Evolutionary conservation across 108 stramenopile species (phyloP).

Genomic region (Hondaea fermentalgiana): DNA sequence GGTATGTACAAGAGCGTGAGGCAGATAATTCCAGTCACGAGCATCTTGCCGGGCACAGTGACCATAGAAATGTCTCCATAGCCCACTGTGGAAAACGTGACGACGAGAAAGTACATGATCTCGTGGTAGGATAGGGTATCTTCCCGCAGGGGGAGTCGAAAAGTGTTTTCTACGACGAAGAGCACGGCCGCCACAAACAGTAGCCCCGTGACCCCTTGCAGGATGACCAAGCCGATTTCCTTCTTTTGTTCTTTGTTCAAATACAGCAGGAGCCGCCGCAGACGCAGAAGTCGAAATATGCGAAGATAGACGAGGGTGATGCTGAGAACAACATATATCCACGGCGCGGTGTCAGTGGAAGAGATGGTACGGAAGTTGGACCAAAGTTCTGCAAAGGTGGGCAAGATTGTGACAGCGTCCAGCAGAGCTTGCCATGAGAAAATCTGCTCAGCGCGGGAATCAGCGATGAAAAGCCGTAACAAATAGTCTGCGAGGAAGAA

Average conservation of each 20-base stretch:
- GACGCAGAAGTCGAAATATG: neutral
- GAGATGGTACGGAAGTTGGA: neutral
- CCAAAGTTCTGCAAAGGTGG: neutral
- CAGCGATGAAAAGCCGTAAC: neutral
- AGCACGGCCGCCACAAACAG: neutral
- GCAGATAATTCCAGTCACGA: neutral
- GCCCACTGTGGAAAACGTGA: constrained; percentile 13
- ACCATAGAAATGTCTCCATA: neutral
- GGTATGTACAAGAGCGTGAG: neutral
- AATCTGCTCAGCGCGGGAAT: neutral
- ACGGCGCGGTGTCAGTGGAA: neutral
- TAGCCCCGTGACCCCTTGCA: neutral
- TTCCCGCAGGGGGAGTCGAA: neutral
- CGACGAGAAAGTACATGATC: neutral
- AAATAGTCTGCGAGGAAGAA: constrained; percentile 7
- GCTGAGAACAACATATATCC: neutral
- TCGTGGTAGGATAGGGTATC: neutral
- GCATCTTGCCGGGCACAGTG: neutral
- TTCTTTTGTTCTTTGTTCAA: neutral
- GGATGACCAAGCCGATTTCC: neutral
- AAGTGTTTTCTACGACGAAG: neutral
- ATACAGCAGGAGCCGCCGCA: neutral
- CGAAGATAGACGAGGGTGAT: neutral
- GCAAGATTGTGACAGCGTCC: neutral
- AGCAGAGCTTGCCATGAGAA: neutral